Conservation (phyloP, 371 early-diverging fungal genomes). For the Dichotomocladium elegans region DNA sequence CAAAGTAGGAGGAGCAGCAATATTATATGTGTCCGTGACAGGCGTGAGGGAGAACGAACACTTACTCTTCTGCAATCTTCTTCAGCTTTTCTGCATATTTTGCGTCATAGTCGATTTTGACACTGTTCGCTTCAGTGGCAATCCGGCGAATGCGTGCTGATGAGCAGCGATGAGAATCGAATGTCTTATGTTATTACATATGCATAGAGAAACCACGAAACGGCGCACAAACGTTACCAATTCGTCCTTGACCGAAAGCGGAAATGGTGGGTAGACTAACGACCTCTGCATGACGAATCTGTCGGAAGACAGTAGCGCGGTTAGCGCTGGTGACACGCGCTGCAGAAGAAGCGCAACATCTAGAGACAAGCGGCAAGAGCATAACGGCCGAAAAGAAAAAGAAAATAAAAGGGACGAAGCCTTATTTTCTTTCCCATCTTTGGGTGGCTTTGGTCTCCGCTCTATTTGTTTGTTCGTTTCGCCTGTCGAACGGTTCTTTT, state of each 20-base stretch:
- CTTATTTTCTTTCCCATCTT: too few relatives aligned
- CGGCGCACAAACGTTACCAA: not conserved
- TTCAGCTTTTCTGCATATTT: conserved; percentile 74
- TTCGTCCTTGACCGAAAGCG: conserved; percentile 2
- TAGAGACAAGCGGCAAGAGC: conserved; percentile 8
- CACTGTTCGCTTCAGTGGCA: conserved; percentile 11
- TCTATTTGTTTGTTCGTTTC: not conserved
- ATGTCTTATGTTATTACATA: too few relatives aligned
- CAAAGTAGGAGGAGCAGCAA: too few relatives aligned
- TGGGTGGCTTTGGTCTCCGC: not conserved
- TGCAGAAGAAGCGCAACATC: conserved; percentile 1
- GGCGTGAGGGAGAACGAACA: not conserved
- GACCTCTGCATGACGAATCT: conserved; percentile 5
- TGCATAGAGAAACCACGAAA: too few relatives aligned
- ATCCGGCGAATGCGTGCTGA: conserved; percentile 11
- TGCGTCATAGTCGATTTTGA: conserved; percentile 51
- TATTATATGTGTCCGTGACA: not conserved
- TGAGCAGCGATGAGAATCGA: not conserved
- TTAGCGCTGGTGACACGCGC: not conserved
- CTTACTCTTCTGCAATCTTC: conserved; percentile 59
- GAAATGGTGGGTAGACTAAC: conserved; percentile 2
- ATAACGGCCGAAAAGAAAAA: not conserved
- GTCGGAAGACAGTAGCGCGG: conserved; percentile 1
- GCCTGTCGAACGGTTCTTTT: too few relatives aligned
- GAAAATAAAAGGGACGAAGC: not conserved